Base-by-base conservation (phyloP, 2,329 filamentous ascomycete genomes). In the Cladosporium sp. region DNA sequence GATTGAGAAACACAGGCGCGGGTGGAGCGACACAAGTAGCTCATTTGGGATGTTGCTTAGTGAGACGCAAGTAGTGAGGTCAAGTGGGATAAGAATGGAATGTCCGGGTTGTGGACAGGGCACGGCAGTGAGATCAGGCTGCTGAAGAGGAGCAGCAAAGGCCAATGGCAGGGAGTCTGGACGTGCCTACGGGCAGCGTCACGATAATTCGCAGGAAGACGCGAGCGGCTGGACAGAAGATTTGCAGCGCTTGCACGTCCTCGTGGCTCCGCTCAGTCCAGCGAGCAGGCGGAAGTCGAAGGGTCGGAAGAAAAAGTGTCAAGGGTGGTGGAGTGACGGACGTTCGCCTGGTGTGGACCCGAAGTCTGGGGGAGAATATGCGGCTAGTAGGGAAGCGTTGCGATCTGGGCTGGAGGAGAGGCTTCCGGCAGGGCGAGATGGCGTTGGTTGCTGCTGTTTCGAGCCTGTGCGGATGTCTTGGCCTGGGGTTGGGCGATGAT, bases 161-260 rank as follows among this genome's bases (percentile, higher is more conserved):
- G 44, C 44, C 44, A 41, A 48, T 48, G 34, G 44, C 7, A 40
- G 44, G 24, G 13, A 36, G 44, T 30, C 11, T 30, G 36, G 38
- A 29, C 36, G 36, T 15, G 36, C 13, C 17, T 18, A 36, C 24
- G 44, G 17, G 22, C 15, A 22, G n/a, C 18, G 36, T 40, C 44
- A 48, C 44, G 44, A 48, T 48, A 48, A 48, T 22, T 22, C 40
- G 40, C 37, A 48, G 44, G 44, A 48, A 48, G 44, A 22, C 11
- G n/a, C 17, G n/a, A 3, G 34, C 36, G 34, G 43, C 20, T 15
- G 34, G 34, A 8, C n/a, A 22, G 43, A 47, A 8, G 44, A 40
- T 45, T 45, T 38, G 43, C 43, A 27, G 43, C 32, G 43, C 43
- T 45, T 37, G 43, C 19, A 27, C 22, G 22, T 36, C 37, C n/a